These are phyloP conservation scores for Coemansia sp. DNA, from an alignment of 192 early-diverging fungal genomes.

Conservation along the genomic window DNA sequence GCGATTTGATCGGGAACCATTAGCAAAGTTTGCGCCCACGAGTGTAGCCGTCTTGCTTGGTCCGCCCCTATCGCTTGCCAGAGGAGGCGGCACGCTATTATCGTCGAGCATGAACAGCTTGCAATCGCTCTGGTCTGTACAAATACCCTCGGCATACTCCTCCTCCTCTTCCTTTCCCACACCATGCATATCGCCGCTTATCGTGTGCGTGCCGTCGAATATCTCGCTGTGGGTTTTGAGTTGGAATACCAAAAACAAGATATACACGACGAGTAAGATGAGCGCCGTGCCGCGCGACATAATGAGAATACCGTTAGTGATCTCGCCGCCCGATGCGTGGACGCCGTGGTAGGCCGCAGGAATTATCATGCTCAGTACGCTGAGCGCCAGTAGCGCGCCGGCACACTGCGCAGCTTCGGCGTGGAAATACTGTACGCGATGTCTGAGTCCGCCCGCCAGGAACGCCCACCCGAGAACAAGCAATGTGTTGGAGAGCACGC, in stretches of 20 bases:
- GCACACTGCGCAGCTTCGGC: slow-evolving; percentile 74
- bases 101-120: background rate
- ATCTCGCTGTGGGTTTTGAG: slow-evolving; percentile 77
- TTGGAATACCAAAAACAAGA: slow-evolving; percentile 81
- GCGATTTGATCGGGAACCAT: background rate
- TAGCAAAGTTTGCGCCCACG: background rate
- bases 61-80: background rate
- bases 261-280: slow-evolving; percentile 68
- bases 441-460: slow-evolving; percentile 75
- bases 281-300: slow-evolving; percentile 71
- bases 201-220: slow-evolving; percentile 47
- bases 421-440: slow-evolving; percentile 69
- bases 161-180: too few species aligned
- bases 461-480: slow-evolving; percentile 90
- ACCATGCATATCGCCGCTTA: background rate
- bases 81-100: background rate
- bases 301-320: slow-evolving; percentile 58
- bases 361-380: slow-evolving; percentile 67
- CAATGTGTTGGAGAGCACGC: slow-evolving; percentile 90
- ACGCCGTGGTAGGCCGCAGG: slow-evolving; percentile 72
- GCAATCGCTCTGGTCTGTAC: background rate
- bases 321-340: slow-evolving; percentile 48
- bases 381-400: slow-evolving; percentile 65
- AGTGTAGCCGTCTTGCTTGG: slow-evolving; percentile 7
- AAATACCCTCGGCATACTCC: background rate